These are phyloP conservation scores for Pythium oligandrum DNA, from an alignment of 352 stramenopile genomes.

Conservation along the genomic window DNA sequence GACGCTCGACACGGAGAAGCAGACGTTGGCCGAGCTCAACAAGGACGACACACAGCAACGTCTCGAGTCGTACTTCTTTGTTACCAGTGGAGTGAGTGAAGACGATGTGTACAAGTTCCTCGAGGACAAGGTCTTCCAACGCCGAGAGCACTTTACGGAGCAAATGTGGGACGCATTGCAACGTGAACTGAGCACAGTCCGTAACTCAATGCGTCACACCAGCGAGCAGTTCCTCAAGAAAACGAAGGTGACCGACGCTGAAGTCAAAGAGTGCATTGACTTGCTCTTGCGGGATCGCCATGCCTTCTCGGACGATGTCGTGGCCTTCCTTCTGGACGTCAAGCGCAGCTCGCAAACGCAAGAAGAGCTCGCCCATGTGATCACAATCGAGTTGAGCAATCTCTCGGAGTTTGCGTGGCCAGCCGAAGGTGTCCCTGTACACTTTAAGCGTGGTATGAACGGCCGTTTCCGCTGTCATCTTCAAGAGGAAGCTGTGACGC, in stretches of 20 bases:
- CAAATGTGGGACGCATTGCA: constrained; percentile 23
- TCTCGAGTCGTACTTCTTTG: constrained; percentile 41
- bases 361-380: constrained; percentile 34
- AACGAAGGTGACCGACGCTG: constrained; percentile 15
- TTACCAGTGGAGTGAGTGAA: constrained; percentile 21
- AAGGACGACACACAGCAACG: constrained; percentile 32
- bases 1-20: not conserved
- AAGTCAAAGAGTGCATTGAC: constrained; percentile 22
- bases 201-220: constrained; percentile 14
- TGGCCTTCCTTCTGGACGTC: constrained; percentile 29
- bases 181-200: constrained; percentile 13
- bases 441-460: constrained; percentile 41
- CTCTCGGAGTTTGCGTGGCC: constrained; percentile 34
- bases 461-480: constrained; percentile 36
- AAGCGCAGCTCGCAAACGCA: constrained; percentile 26
- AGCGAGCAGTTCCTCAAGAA: constrained; percentile 20
- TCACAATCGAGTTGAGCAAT: constrained; percentile 47
- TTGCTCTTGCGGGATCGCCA: constrained; percentile 26
- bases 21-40: constrained; percentile 22
- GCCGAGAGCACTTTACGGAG: constrained; percentile 16
- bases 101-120: constrained; percentile 31
- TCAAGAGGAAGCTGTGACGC: constrained; percentile 37
- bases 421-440: constrained; percentile 23
- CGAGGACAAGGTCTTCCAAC: constrained; percentile 28
- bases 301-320: constrained; percentile 30